A percentile compares a stretch with the other conserved stretches of the same genome.
These are phyloP conservation scores for Alliaria petiolata DNA, from an alignment of 345 rosid genomes.

Conservation along the genomic window DNA sequence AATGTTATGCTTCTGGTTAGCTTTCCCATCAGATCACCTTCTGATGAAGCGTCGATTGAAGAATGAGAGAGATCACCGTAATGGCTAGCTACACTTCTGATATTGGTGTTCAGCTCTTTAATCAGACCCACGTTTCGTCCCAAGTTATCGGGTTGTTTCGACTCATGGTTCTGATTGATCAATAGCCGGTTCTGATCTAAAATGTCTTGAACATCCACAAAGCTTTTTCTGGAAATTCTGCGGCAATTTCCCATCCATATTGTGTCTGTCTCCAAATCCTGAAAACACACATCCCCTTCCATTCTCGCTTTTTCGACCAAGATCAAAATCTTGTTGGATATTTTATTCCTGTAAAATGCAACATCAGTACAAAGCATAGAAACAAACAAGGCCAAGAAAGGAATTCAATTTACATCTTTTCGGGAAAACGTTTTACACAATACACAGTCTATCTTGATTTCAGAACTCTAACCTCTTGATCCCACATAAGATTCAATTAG, in stretches of 20 bases:
- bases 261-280: conserved; percentile 51
- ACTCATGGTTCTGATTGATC: conserved; percentile 84
- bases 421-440: not conserved
- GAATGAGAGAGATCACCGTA: conserved; percentile 79
- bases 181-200: conserved; percentile 77
- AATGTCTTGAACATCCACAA: conserved; percentile 76
- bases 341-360: conserved; percentile 12
- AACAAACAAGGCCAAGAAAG: not conserved
- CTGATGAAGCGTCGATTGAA: conserved; percentile 67
- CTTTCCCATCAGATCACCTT: conserved; percentile 78
- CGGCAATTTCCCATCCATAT: conserved; percentile 52
- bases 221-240: conserved; percentile 76
- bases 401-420: not conserved
- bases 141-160: conserved; percentile 72
- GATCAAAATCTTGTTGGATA: conserved; percentile 17
- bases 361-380: not conserved
- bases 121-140: conserved; percentile 80
- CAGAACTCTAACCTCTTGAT: conserved; percentile 4
- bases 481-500: not conserved
- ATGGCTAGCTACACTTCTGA: conserved; percentile 76
- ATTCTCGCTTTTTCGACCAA: conserved; percentile 27
- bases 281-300: conserved; percentile 79
- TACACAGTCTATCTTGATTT: no score
- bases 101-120: conserved; percentile 86
- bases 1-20: conserved; percentile 70